Conservation (phyloP, 148 eudicot genomes). For the Silene latifolia region DNA sequence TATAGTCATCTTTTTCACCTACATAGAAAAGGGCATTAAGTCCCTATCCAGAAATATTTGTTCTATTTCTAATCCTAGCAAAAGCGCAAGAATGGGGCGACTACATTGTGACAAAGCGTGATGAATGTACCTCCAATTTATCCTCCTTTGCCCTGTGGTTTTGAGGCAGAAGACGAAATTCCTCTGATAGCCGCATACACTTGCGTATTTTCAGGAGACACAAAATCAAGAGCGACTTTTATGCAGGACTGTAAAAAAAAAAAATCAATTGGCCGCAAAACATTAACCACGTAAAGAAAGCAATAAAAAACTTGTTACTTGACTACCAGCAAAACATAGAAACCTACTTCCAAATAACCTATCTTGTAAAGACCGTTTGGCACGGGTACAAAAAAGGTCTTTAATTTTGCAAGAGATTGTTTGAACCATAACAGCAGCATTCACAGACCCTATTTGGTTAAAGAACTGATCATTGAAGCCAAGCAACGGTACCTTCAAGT, state of each 20-base stretch:
- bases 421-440: not conserved
- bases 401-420: not conserved
- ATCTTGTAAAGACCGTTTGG: not conserved
- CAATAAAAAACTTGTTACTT: not conserved
- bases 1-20: conserved; percentile 22
- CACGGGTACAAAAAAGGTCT: not conserved
- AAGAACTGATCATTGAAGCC: not conserved
- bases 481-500: conserved; percentile 42
- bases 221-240: conserved; percentile 34
- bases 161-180: conserved; percentile 27
- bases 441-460: not conserved
- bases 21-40: not conserved
- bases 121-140: conserved; percentile 27
- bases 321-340: not conserved
- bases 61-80: not conserved
- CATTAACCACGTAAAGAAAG: not conserved
- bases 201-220: conserved; percentile 29
- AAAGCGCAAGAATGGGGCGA: no score
- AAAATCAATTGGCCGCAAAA: not conserved
- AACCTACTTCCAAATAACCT: not conserved
- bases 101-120: not conserved
- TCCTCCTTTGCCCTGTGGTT: conserved; percentile 34
- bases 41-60: not conserved
- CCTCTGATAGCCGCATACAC: conserved; percentile 30
- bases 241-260: conserved; percentile 34